phyloP scores from a whole-genome alignment of 345 rosid species.

The Nasturtium officinale region DNA sequence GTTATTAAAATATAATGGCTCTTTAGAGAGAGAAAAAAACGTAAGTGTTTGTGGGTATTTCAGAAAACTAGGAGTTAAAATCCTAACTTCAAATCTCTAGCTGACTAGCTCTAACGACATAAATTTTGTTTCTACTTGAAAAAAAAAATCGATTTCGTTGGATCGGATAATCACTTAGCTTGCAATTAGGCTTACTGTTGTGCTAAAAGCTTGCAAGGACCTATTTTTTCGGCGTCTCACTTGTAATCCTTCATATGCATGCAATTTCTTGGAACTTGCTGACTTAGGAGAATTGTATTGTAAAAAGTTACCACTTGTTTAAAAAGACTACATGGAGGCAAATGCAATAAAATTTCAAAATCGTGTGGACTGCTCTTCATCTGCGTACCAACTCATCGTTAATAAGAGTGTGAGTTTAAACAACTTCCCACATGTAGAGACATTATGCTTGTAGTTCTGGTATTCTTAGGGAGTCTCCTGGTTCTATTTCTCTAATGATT shows the following conservation, averaged over 20 bases:
- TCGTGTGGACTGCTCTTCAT: not conserved
- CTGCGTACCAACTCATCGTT: not conserved
- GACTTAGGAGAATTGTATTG: constrained; percentile 4
- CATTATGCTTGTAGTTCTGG: not conserved
- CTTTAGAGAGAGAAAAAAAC: not conserved
- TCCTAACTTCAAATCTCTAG: constrained; percentile 19
- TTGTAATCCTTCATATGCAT: constrained; percentile 6
- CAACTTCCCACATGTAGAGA: constrained; percentile 1
- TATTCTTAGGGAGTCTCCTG: not conserved
- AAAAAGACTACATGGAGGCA: not conserved
- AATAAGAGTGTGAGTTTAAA: not conserved
- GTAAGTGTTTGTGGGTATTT: not conserved
- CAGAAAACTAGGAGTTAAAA: not conserved
- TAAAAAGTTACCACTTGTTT: not conserved
- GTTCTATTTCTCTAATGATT: constrained; percentile 6
- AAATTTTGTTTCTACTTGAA: no score
- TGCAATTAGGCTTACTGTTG: constrained; percentile 30
- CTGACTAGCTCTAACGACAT: constrained; percentile 6
- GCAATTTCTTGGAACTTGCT: constrained; percentile 23
- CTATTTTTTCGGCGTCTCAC: constrained; percentile 34
- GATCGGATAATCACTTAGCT: constrained; percentile 17
- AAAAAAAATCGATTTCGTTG: not conserved
- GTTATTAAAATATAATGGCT: not conserved
- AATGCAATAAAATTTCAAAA: not conserved
- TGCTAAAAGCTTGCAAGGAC: constrained; percentile 26